Evolutionary conservation across 768 basidiomycete genomes (phyloP).

Genomic region (Sporobolomyces roseus): DNA sequence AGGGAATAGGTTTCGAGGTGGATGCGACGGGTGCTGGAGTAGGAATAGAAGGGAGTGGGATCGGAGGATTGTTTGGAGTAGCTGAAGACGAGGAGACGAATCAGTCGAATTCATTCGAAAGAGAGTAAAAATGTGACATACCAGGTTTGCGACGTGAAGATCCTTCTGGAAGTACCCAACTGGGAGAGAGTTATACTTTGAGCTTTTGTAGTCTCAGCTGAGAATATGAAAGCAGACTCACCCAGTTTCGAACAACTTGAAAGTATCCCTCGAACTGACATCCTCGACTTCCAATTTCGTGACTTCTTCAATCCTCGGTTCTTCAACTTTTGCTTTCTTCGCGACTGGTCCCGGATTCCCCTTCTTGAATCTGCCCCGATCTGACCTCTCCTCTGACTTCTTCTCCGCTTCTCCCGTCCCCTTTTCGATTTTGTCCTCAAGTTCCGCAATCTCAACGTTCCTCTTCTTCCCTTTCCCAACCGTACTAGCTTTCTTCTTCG

Average conservation of each 20-base stretch:
- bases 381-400: background rate
- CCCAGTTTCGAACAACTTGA: slow-evolving; percentile 19
- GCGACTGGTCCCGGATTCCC: too few relatives aligned
- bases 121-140: background rate
- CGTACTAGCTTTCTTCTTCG: background rate
- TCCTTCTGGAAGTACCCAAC: slow-evolving; percentile 13
- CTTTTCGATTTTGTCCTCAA: background rate
- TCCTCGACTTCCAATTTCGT: too few relatives aligned
- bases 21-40: background rate
- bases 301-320: too few relatives aligned
- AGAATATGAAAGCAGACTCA: background rate
- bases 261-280: slow-evolving; percentile 1
- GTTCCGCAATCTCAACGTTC: background rate
- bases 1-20: background rate
- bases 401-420: too few relatives aligned
- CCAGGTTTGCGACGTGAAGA: slow-evolving; percentile 6
- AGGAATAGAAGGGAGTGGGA: background rate
- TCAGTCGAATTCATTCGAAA: background rate
- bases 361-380: too few relatives aligned
- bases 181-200: background rate
- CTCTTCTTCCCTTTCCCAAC: background rate
- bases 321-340: too few relatives aligned
- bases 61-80: background rate
- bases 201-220: background rate
- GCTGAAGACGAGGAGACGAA: background rate